phyloP scores from a whole-genome alignment of 371 early-diverging fungal species.

The Zychaea mexicana region DNA sequence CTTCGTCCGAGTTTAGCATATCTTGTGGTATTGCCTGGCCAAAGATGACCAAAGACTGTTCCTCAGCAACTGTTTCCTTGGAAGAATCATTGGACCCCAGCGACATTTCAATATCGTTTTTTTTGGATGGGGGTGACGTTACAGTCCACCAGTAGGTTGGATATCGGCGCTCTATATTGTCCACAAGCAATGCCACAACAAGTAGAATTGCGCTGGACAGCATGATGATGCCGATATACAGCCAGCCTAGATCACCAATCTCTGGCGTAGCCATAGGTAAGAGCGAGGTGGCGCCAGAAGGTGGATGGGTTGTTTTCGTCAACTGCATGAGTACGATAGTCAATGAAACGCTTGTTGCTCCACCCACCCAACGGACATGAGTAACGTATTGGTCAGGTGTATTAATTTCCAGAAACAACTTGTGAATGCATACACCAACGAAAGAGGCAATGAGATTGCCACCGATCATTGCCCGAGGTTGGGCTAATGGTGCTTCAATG shows the following conservation, averaged over 20 bases:
- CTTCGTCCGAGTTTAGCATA: slow-evolving; percentile 1
- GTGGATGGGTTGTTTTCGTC: slow-evolving; percentile 75
- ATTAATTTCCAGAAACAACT: slow-evolving; percentile 54
- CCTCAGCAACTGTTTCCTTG: background rate
- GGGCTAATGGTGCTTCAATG: slow-evolving; percentile 73
- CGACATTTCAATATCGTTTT: background rate
- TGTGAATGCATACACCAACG: slow-evolving; percentile 63
- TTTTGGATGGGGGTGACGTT: background rate
- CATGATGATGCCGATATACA: slow-evolving; percentile 61
- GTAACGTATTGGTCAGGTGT: slow-evolving; percentile 23
- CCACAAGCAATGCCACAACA: slow-evolving; percentile 61
- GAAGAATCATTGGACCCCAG: background rate
- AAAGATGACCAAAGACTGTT: background rate
- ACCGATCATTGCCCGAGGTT: slow-evolving; percentile 67
- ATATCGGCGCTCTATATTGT: slow-evolving; percentile 70
- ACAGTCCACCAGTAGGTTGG: slow-evolving; percentile 72
- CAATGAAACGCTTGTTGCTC: slow-evolving; percentile 71
- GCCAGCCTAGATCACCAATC: slow-evolving; percentile 55
- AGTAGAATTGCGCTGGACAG: slow-evolving; percentile 58
- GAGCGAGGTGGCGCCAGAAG: slow-evolving; percentile 73
- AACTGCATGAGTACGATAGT: slow-evolving; percentile 68
- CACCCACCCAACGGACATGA: slow-evolving; percentile 66
- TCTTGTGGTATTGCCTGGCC: background rate
- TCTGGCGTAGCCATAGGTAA: slow-evolving; percentile 54
- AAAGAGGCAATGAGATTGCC: slow-evolving; percentile 69